Evolutionary conservation across 441 rosid species (phyloP).

Genomic region (Populus hybrid): DNA sequence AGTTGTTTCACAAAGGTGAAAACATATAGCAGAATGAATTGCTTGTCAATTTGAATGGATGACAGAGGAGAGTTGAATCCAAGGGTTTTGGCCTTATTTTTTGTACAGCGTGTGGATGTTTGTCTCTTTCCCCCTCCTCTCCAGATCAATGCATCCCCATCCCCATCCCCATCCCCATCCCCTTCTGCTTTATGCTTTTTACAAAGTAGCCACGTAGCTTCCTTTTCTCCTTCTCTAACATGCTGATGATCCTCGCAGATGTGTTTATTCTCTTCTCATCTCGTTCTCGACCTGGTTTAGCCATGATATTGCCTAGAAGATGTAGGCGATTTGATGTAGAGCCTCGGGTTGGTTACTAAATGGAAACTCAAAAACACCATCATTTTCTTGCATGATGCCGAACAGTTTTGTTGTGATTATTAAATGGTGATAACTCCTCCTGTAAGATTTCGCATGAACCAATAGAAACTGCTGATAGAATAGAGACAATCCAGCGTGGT

Average conservation of each 20-base stretch:
- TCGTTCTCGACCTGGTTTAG: not conserved
- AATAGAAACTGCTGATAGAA: no score
- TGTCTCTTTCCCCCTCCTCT: not conserved
- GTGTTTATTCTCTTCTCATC: not conserved
- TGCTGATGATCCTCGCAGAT: no score
- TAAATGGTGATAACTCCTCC: no score
- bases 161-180: constrained; percentile 3
- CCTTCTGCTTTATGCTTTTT: constrained; percentile 21
- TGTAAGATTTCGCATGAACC: no score
- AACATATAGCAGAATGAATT: constrained; percentile 13
- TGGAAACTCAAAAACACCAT: no score
- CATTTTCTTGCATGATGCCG: not conserved
- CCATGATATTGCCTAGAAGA: not conserved
- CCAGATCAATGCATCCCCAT: not conserved
- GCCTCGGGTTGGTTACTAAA: not conserved
- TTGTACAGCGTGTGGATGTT: constrained; percentile 3
- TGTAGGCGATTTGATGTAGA: not conserved
- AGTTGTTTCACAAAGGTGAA: constrained; percentile 29
- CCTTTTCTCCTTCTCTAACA: not conserved
- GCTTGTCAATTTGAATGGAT: constrained; percentile 2
- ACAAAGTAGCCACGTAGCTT: constrained; percentile 6
- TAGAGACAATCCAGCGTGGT: no score
- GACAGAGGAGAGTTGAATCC: not conserved
- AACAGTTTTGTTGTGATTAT: not conserved
- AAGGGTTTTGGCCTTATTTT: not conserved